Evolutionary conservation across 2,329 filamentous ascomycete genomes (phyloP), one percentile per base, ranked within the genome.

Genomic region (Fusarium torreyae): DNA sequence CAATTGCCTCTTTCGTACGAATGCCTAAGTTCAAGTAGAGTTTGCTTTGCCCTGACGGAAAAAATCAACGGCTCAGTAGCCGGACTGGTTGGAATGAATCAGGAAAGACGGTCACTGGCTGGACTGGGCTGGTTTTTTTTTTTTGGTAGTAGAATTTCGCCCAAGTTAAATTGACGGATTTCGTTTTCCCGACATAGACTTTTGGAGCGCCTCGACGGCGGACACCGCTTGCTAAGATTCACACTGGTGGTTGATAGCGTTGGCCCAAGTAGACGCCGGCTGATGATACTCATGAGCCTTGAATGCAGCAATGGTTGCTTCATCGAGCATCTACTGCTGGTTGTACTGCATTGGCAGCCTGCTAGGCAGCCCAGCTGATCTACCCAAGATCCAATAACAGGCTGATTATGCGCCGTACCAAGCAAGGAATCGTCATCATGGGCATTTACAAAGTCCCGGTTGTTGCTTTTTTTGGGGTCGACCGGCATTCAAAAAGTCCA

Each of bases 61-160:
- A 52, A 70, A 71, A 44, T 50, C 56, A 70, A 69, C 65, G 54
- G 53, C 36, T 58, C 56, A 54, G 33, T 45, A 45, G 54, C 55
- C 66, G 57, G 54, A 50, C 40, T 50, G 34, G 26, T 45, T 74
- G 72, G 68, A 74, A 74, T 73, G 72, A 63, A 66, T 53, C 44
- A 58, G 43, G 51, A 33, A 31, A 57, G 43, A 45, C 31, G 11
- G 33, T 45, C 34, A 31, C 20, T 50, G 46, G 49, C 43, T 66
- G 54, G 54, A 31, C 52, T 55, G 49, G 63, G 43, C 42, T 58
- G 38, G 63, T 52, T 6, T 20, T 46, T 24, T n/a, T n/a, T 45
- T 40, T 26, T n/a, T 14, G 14, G 26, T 20, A 40, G 22, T 13
- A 11, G 28, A 31, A 31, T 34, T 18, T 38, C 38, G n/a, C 11